Conservation (phyloP, 164 flowering plant species). For the Vitis amurensis region DNA sequence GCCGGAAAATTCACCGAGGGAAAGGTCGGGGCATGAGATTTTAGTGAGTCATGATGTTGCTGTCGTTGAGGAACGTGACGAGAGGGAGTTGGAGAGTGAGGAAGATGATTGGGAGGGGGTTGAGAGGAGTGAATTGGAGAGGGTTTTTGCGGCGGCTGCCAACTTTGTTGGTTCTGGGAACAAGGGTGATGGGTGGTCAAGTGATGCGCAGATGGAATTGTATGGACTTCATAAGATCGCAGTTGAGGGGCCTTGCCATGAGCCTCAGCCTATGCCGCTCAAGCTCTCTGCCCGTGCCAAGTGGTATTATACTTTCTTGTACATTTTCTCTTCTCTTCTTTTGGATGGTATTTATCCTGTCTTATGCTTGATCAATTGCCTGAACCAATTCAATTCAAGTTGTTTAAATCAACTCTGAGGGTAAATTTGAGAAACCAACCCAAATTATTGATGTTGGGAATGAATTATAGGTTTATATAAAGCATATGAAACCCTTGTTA, state of each 20-base stretch:
- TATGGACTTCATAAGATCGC: constrained; percentile 78
- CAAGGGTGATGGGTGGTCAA: constrained; percentile 29
- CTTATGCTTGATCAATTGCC: not conserved
- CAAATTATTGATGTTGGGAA: too few relatives aligned
- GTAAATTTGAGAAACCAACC: too few relatives aligned
- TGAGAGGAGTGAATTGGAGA: constrained; percentile 74
- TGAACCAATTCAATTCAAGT: too few relatives aligned
- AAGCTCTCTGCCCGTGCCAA: constrained; percentile 77
- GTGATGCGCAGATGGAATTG: constrained; percentile 64
- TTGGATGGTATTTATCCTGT: not conserved
- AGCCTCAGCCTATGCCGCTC: constrained; percentile 67
- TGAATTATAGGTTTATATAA: too few relatives aligned
- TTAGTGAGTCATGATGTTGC: too few relatives aligned
- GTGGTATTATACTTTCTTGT: constrained; percentile 57
- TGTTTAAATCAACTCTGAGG: too few relatives aligned
- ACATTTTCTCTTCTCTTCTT: not conserved
- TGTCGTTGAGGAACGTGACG: constrained; percentile 5
- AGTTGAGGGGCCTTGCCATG: constrained; percentile 74
- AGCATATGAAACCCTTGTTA: too few relatives aligned
- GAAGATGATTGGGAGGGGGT: constrained; percentile 96
- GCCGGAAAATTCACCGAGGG: not conserved
- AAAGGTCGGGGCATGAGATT: too few relatives aligned
- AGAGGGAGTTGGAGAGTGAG: constrained; percentile 17
- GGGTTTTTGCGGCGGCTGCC: constrained; percentile 51
- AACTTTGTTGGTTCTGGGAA: constrained; percentile 34